Evolutionary conservation across 352 stramenopile genomes (phyloP), one percentile per base, ranked within the genome.

Genomic region (Phytophthora brassicae): DNA sequence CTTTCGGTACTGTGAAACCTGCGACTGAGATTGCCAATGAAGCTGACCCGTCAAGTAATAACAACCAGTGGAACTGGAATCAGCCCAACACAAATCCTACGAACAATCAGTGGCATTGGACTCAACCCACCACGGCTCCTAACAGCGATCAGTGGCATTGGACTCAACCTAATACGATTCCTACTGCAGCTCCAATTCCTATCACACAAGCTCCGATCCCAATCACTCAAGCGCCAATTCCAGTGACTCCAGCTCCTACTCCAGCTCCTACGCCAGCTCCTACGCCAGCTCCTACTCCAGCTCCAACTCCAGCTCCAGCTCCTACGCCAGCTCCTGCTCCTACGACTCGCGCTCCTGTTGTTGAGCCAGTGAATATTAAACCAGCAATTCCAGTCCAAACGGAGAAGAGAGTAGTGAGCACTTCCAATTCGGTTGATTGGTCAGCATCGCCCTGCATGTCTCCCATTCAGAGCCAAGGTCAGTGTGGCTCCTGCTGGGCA

Each of bases 401-500:
- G 1, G 38, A 68, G 35, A 58, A 72, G 29, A 48, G 29, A 12
- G 23, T 9, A n/a, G 3, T 43, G 1, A 57, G 38, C 11, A 48
- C 62, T 20, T 20, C 53, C 7, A 62, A 69, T 29, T 66, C 64
- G 24, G 53, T 79, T 11, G 67, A 79, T 29, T 79, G 71, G 77
- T 75, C 75, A 22, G 45, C 63, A 14, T 67, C 72, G n/a, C 46
- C 45, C 16, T 81, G 68, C 33, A 73, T 86, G 29, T 76, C 67
- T 3, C 47, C 51, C 0, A 50, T 99, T 6, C 97, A 98, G 60
- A 97, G 99, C 71, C 97, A 99, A 72, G 97, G 93, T 3, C 65
- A 88, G 7, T 99, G 97, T 68, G 96, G 97, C 42, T 97, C 89
- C 1, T 99, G 97, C 77, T 99, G 97, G 96, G 89, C 94, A 7